Percentiles rank a stretch among this genome's conserved stretches.
Evolutionary conservation across 2,329 filamentous ascomycete species (phyloP).

Genomic region (Zelopaecilomyces penicillatus): DNA sequence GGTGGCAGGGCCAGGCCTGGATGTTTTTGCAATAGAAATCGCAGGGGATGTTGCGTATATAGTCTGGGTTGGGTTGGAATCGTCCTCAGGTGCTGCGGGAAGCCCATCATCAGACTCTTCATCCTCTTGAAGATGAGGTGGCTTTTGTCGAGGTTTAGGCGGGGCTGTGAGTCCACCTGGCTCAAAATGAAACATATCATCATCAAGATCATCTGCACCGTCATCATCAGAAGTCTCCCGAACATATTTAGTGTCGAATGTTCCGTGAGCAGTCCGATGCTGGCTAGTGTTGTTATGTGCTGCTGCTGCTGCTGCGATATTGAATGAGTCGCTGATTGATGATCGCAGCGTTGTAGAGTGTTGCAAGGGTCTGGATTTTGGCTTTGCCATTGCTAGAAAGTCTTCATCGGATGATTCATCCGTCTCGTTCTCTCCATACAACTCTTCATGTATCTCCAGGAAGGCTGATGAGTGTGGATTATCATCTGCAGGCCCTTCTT

Average conservation of each 20-base stretch:
- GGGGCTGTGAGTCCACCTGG: constrained; percentile 23
- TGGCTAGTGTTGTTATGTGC: not conserved
- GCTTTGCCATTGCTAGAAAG: constrained; percentile 32
- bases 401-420: constrained; percentile 27
- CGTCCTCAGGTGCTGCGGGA: not conserved
- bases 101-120: constrained; percentile 21
- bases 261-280: no score
- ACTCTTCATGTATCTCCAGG: not conserved
- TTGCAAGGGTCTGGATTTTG: constrained; percentile 15
- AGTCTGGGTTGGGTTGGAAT: constrained; percentile 5
- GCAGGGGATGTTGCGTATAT: constrained; percentile 37
- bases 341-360: not conserved
- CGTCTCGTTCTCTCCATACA: constrained; percentile 13
- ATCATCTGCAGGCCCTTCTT: no score
- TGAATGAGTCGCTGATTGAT: constrained; percentile 1
- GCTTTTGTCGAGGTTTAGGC: constrained; percentile 17
- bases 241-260: not conserved
- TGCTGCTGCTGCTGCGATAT: not conserved
- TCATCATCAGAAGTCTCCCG: not conserved
- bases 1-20: constrained; percentile 20
- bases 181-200: constrained; percentile 41
- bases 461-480: not conserved
- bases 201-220: constrained; percentile 18
- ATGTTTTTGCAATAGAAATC: constrained; percentile 29
- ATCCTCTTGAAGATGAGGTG: constrained; percentile 23